These are phyloP conservation scores for Boletus semigastroideus DNA, from an alignment of 1,284 basidiomycete genomes.

Conservation along the genomic window DNA sequence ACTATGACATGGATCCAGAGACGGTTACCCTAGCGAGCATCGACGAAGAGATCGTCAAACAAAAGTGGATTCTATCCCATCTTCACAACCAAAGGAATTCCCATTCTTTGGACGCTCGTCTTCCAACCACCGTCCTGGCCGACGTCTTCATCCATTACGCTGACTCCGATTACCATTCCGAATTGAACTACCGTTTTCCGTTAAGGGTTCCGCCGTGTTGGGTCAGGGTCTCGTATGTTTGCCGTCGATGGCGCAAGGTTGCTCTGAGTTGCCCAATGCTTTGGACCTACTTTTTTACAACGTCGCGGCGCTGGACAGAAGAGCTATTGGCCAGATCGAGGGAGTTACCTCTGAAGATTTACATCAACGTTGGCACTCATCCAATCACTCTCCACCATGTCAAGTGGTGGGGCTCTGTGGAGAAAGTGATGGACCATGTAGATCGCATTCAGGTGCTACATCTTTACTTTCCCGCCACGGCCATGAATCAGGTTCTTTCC, in stretches of 20 bases:
- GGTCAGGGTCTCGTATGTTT: conserved; percentile 32
- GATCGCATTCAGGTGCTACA: conserved; percentile 20
- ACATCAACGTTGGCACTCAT: not conserved
- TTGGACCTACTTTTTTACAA: conserved; percentile 13
- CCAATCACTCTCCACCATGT: not conserved
- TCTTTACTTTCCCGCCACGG: not conserved
- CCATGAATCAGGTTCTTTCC: not conserved
- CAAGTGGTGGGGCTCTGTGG: not conserved
- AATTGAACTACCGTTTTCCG: not conserved
- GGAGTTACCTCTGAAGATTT: conserved; percentile 26
- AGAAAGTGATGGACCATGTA: conserved; percentile 14
- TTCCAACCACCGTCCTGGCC: not conserved
- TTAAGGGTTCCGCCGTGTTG: not conserved
- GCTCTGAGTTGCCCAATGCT: conserved; percentile 19
- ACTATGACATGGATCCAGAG: too few relatives aligned
- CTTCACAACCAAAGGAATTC: too few relatives aligned
- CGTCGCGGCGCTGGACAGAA: conserved; percentile 24
- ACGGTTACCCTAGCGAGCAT: too few relatives aligned
- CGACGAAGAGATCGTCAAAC: too few relatives aligned
- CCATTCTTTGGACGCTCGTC: not conserved
- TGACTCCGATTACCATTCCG: not conserved
- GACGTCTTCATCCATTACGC: not conserved
- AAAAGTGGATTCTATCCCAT: too few relatives aligned
- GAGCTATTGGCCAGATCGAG: conserved; percentile 36
- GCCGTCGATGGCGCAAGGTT: conserved; percentile 10